Conservation (phyloP, 1,139 yeast species). For the Debaryomyces fabryi region DNA sequence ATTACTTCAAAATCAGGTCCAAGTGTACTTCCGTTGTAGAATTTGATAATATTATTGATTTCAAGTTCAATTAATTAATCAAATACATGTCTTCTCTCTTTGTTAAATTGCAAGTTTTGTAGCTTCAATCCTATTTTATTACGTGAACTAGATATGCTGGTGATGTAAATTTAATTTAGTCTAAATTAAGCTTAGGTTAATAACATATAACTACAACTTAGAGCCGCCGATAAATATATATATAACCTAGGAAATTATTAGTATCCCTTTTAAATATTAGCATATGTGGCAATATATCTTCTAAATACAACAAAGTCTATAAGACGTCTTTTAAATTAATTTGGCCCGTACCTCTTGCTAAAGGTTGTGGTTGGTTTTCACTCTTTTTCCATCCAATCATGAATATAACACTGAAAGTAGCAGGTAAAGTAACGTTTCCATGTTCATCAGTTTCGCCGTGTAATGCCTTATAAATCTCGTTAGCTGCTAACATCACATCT, state of each 20-base stretch:
- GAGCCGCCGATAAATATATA: background rate
- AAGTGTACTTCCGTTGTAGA: background rate
- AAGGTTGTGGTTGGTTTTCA: slow-evolving; percentile 68
- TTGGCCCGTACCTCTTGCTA: slow-evolving; percentile 71
- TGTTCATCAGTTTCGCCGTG: slow-evolving; percentile 63
- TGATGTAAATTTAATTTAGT: too few relatives aligned
- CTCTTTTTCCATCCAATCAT: slow-evolving; percentile 92
- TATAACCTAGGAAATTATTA: background rate
- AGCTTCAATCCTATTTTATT: background rate
- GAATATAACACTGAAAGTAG: slow-evolving; percentile 72
- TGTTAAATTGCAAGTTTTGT: background rate
- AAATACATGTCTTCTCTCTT: background rate
- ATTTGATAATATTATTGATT: background rate
- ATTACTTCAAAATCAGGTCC: background rate
- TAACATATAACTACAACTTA: background rate
- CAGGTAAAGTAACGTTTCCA: slow-evolving; percentile 53
- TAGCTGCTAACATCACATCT: slow-evolving; percentile 73
- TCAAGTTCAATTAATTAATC: background rate
- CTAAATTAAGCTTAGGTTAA: too few relatives aligned
- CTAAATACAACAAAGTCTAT: slow-evolving; percentile 11
- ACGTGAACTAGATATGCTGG: too few relatives aligned
- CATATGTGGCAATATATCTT: background rate
- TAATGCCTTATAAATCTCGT: slow-evolving; percentile 69
- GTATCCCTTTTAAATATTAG: background rate
- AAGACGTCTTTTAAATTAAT: slow-evolving; percentile 67